Conservation (phyloP, 371 early-diverging fungal species). For the Mortierella sp. region DNA sequence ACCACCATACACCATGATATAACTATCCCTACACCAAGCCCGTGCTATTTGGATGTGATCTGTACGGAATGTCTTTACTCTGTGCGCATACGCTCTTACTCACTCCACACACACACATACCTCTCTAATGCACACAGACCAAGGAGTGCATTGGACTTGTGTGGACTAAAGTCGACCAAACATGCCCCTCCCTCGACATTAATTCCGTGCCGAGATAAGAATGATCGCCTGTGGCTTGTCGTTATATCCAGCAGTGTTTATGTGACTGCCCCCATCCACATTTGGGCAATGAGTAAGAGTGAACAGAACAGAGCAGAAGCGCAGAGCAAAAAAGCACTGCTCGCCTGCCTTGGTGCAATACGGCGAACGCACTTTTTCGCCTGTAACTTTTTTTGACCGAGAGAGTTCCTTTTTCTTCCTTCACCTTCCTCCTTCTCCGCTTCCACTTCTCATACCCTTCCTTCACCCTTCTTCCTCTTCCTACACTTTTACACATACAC, state of each 20-base stretch:
- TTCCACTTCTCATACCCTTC: not conserved
- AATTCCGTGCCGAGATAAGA: not conserved
- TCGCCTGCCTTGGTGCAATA: not conserved
- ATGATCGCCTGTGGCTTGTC: not conserved
- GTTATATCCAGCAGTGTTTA: not conserved
- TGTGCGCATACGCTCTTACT: too few species aligned
- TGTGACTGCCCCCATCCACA: not conserved
- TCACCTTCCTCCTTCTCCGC: not conserved
- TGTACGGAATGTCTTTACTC: too few species aligned
- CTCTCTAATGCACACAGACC: too few species aligned
- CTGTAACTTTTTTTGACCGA: conserved; percentile 2
- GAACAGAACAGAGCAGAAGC: too few species aligned
- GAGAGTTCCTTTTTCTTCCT: conserved; percentile 14
- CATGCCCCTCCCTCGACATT: too few species aligned
- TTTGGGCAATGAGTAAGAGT: not conserved
- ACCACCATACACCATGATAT: too few species aligned
- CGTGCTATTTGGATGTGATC: too few species aligned
- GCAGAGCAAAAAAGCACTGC: too few species aligned
- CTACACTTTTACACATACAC: conserved; percentile 3
- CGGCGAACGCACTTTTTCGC: conserved; percentile 5
- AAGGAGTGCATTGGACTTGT: too few species aligned
- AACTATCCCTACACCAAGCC: too few species aligned
- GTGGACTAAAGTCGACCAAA: not conserved
- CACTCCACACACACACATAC: too few species aligned
- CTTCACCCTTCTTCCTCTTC: not conserved